Conservation (phyloP, 129 eudicot species). For the Kitagawia praeruptora region DNA sequence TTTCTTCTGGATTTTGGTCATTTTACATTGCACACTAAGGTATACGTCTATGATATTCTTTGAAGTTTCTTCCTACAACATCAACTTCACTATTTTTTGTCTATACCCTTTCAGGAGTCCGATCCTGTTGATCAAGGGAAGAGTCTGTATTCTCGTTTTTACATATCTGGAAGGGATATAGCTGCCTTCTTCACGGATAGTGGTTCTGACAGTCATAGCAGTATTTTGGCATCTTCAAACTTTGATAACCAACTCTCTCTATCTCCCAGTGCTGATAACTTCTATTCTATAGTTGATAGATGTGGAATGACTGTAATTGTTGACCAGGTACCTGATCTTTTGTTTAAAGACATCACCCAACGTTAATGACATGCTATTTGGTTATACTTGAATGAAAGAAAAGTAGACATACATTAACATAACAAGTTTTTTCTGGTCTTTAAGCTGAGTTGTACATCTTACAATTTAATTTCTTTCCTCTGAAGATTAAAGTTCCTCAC, state of each 20-base stretch:
- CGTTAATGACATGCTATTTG: neutral
- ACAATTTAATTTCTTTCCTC: slow-evolving; percentile 13
- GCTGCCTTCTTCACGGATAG: slow-evolving; percentile 76
- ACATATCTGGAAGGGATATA: slow-evolving; percentile 86
- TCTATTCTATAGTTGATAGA: slow-evolving; percentile 75
- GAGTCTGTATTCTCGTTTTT: slow-evolving; percentile 72
- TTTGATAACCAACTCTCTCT: slow-evolving; percentile 27
- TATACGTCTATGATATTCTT: slow-evolving; percentile 19
- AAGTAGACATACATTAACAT: neutral
- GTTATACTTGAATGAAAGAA: neutral
- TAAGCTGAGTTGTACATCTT: slow-evolving; percentile 7
- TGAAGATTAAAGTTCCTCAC: slow-evolving; percentile 77
- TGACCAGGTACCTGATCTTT: slow-evolving; percentile 61
- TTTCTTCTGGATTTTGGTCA: slow-evolving; percentile 94
- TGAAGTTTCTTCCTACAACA: slow-evolving; percentile 7
- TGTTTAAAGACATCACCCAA: neutral
- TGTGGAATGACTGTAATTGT: slow-evolving; percentile 86
- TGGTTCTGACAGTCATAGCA: slow-evolving; percentile 35
- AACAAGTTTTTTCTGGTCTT: neutral
- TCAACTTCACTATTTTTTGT: slow-evolving; percentile 1
- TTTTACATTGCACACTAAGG: slow-evolving; percentile 92
- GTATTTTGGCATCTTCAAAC: slow-evolving; percentile 26
- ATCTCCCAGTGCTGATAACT: slow-evolving; percentile 37
- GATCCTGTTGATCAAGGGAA: slow-evolving; percentile 44
- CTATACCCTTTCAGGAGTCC: slow-evolving; percentile 48